Percentiles rank a stretch among this genome's conserved stretches.
Evolutionary conservation across 2,329 filamentous ascomycete genomes (phyloP).

Genomic region (Bipolaris oryzae): DNA sequence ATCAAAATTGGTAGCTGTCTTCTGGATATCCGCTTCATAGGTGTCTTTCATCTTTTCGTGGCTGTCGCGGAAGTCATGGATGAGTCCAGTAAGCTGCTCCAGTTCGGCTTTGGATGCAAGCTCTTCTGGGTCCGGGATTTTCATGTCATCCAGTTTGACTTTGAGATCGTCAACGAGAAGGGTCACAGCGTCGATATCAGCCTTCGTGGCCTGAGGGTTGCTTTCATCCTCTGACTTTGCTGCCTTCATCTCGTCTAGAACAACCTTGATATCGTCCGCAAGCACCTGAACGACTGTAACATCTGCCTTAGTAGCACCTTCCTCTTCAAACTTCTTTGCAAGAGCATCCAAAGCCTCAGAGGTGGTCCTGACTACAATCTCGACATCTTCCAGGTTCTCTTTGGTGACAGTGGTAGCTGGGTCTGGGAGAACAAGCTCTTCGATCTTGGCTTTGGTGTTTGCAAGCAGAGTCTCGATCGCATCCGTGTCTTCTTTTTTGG

Average conservation of each 20-base stretch:
- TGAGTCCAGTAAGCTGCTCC: constrained; percentile 62
- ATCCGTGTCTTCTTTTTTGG: constrained; percentile 82
- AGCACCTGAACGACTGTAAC: constrained; percentile 77
- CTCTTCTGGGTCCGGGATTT: constrained; percentile 71
- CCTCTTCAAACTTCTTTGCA: constrained; percentile 68
- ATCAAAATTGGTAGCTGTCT: constrained; percentile 79
- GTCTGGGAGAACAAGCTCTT: constrained; percentile 72
- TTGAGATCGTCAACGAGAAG: constrained; percentile 86
- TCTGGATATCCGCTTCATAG: constrained; percentile 73
- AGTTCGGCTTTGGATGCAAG: constrained; percentile 80
- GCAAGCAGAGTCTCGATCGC: constrained; percentile 89
- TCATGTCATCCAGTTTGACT: constrained; percentile 73
- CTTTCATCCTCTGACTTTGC: constrained; percentile 57
- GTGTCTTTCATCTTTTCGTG: constrained; percentile 73
- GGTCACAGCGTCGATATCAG: constrained; percentile 79
- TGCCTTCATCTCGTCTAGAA: constrained; percentile 70
- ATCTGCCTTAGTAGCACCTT: constrained; percentile 77
- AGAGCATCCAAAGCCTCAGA: constrained; percentile 74
- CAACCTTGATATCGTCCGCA: constrained; percentile 75
- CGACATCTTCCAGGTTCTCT: constrained; percentile 65
- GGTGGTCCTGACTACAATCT: constrained; percentile 74
- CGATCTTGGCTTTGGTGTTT: constrained; percentile 86
- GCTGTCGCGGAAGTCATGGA: constrained; percentile 60
- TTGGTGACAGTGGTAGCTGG: constrained; percentile 71
- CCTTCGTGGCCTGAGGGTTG: constrained; percentile 74